Evolutionary conservation across 2,329 filamentous ascomycete species (phyloP), one percentile per base, ranked within the genome.

Genomic region (Lomentospora prolificans): DNA sequence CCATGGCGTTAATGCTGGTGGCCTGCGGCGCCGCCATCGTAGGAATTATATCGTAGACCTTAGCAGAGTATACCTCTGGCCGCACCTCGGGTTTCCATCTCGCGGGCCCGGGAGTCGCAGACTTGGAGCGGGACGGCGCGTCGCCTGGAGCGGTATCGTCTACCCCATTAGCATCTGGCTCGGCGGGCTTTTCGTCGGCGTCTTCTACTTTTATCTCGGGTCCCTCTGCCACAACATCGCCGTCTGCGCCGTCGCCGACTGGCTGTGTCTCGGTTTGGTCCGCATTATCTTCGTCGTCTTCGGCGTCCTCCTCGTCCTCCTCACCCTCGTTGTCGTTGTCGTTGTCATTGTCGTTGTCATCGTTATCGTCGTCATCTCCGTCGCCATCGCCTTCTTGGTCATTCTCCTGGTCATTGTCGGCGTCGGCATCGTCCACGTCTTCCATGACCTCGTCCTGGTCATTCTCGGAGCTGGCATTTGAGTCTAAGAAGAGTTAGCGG

Each of bases 1-100:
- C 85, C 57, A 99, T 81, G 8, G 90, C 86, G 66, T 99, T 99
- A 70, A 99, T 89, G 55, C 90, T 96, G 3, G 94, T 99, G 59
- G 90, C 88, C 68, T 96, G 91, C 1, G 94, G 94, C 3, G 94
- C 94, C 2, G 94, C 94, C 73, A 97, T 97, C 22, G 94, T 97
- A 1, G 94, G 94, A 1, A 96, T 87, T 58, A 99, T 96, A 67
- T 99, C 94, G 74, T 97, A 99, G 2, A 87, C 81, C 41, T 78
- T 75, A 12, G 94, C 92, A 1, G 79, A 85, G 52, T 95, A 73
- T n/a, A 84, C 87, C 65, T 95, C 90, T 9, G 85, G 78, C n/a
- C 27, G 39, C 5, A 50, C 27, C 6, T 12, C 27, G 3, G 60
- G 60, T 28, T 55, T 59, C 5, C 61, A 59, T 4, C 55, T 51